Evolutionary conservation across 768 basidiomycete genomes (phyloP).

Genomic region (Tulasnella sp.): DNA sequence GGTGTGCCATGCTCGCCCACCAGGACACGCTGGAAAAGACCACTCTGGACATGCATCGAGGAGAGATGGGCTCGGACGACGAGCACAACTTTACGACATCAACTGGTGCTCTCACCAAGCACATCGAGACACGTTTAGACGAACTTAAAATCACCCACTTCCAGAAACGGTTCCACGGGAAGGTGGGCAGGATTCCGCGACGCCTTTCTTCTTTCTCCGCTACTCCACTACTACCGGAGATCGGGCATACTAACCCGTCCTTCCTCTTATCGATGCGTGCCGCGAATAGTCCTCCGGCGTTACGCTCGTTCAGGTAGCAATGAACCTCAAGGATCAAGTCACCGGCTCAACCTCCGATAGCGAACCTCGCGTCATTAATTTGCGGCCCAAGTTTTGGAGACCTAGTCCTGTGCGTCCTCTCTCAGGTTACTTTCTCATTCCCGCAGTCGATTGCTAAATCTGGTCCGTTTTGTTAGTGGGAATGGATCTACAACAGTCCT

Average conservation of each 20-base stretch:
- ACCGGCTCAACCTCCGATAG: constrained; percentile 45
- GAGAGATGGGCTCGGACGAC: not conserved
- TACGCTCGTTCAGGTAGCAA: constrained; percentile 50
- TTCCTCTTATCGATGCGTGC: not conserved
- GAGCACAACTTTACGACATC: not conserved
- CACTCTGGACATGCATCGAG: constrained; percentile 27
- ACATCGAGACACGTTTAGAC: constrained; percentile 2
- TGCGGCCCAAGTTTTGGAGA: constrained; percentile 25
- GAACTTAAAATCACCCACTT: not conserved
- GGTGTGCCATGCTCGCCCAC: not conserved
- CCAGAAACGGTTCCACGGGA: constrained; percentile 21
- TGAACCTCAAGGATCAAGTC: constrained; percentile 57
- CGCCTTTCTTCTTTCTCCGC: constrained; percentile 6
- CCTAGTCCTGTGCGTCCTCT: constrained; percentile 23
- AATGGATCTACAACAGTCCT: constrained; percentile 34
- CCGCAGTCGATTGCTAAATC: constrained; percentile 25
- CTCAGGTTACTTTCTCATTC: constrained; percentile 31
- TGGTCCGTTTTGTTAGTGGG: constrained; percentile 34
- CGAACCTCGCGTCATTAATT: constrained; percentile 27
- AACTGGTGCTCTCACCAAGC: constrained; percentile 12
- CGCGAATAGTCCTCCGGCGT: constrained; percentile 33
- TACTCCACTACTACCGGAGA: constrained; percentile 2
- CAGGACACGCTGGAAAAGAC: constrained; percentile 24
- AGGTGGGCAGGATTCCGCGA: not conserved
- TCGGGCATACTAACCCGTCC: constrained; percentile 1